phyloP scores from a whole-genome alignment of 495 filamentous ascomycete species.

The Penicillium bialowiezense region DNA sequence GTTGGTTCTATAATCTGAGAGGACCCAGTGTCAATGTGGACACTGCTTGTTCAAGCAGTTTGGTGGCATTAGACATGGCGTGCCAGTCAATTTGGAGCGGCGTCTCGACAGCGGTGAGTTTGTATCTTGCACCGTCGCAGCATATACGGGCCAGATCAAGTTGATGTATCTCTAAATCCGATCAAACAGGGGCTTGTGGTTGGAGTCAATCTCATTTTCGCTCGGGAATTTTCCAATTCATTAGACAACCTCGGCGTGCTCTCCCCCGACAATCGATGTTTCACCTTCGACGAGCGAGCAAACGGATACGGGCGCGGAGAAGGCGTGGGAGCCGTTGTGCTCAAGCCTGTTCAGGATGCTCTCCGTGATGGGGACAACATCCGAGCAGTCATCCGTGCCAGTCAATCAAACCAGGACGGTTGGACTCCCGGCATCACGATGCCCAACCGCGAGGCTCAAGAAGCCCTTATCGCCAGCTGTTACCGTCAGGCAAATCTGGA shows the following conservation, averaged over 20 bases:
- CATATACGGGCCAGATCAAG: conserved; percentile 23
- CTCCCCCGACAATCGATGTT: conserved; percentile 22
- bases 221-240: conserved; percentile 11
- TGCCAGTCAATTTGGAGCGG: conserved; percentile 13
- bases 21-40: conserved; percentile 38
- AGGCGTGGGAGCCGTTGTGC: conserved; percentile 31
- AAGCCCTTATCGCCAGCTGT: conserved; percentile 43
- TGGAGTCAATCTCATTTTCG: conserved; percentile 24
- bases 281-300: conserved; percentile 33
- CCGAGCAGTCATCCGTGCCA: conserved; percentile 34
- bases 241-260: conserved; percentile 8
- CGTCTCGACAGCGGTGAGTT: too few species aligned
- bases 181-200: conserved; percentile 14
- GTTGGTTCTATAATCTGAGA: conserved; percentile 29
- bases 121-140: conserved; percentile 29
- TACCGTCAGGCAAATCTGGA: conserved; percentile 46
- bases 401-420: conserved; percentile 38
- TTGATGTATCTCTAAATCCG: too few species aligned
- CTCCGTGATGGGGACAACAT: conserved; percentile 29
- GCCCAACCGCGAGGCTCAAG: conserved; percentile 54
- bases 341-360: conserved; percentile 32
- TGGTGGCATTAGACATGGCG: conserved; percentile 47
- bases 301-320: conserved; percentile 49
- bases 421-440: conserved; percentile 52
- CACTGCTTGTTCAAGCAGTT: conserved; percentile 44